Conservation (phyloP, 2,329 filamentous ascomycete species). For the Aureobasidium melanogenum region DNA sequence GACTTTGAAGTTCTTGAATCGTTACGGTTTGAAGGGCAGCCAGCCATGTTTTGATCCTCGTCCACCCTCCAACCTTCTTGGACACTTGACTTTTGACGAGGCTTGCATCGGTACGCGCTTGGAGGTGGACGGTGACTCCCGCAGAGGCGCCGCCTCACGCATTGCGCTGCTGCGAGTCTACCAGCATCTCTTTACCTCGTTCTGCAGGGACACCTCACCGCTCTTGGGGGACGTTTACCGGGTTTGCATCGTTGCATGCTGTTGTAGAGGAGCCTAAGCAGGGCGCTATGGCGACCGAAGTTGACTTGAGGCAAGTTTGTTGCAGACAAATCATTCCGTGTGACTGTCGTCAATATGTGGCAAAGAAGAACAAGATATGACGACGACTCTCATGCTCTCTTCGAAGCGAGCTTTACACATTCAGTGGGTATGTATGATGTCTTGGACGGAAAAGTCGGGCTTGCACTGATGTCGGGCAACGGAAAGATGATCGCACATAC, state of each 20-base stretch:
- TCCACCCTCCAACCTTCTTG: neutral
- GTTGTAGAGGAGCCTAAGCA: neutral
- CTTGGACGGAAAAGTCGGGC: neutral
- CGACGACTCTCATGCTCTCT: neutral
- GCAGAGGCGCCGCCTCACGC: neutral
- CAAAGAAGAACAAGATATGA: neutral
- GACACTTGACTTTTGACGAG: neutral
- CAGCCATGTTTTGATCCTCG: neutral
- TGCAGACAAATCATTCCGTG: neutral
- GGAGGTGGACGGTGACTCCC: neutral
- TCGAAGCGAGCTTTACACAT: neutral
- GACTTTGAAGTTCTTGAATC: neutral
- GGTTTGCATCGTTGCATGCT: slow-evolving; percentile 8
- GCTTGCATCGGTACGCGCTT: slow-evolving; percentile 9
- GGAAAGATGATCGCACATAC: neutral
- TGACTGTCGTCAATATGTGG: neutral
- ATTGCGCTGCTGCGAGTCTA: neutral
- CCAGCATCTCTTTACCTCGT: neutral
- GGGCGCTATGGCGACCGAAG: slow-evolving; percentile 1
- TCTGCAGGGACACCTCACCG: slow-evolving; percentile 10
- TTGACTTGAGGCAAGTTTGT: neutral
- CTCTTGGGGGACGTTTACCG: slow-evolving; percentile 2
- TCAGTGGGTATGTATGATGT: neutral
- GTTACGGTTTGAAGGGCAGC: neutral
- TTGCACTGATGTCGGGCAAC: neutral